Evolutionary conservation across 2,329 filamentous ascomycete genomes (phyloP), one percentile per base, ranked within the genome.

Genomic region (Sclerotinia trifoliorum): DNA sequence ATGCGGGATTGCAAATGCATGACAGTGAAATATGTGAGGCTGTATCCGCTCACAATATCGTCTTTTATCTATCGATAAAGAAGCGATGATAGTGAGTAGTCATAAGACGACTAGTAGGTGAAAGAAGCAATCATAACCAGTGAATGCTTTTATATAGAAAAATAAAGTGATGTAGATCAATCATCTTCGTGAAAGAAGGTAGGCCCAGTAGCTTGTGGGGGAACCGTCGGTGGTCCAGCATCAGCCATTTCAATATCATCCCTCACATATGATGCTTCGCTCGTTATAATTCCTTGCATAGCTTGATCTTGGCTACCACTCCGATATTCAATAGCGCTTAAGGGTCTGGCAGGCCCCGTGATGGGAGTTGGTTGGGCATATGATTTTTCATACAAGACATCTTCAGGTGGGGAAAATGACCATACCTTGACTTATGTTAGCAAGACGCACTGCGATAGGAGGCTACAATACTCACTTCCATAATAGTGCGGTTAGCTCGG

Each of bases 361-460:
- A 68, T 64, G 0, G 70, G 71, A 57, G 70, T 70, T 65, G 73
- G 68, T 54, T 76, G 75, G 77, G 74, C 71, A 62, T 77, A 65
- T 63, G 70, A 75, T 7, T 77, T 74, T 61, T 81, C 79, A 70
- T 80, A 71, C 82, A 83, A 29, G 84, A 81, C 69, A 65, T 92
- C 91, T 69, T 92, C 90, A 0, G 93, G 92, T 19, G 94, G 94
- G 5, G 94, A 93, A 78, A 97, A 97, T 13, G 92, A 94, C 93
- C 93, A 97, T 4, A 97, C 93, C 93, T 96, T 70, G 57, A 55
- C 1, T 65, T 57, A 13, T 51, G 74, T 80, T 78, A 80, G 79
- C 70, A 51, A 68, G 44, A 24, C 21, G 56, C 7, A 21, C 1
- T n/a, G 21, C 63, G 19, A 44, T 19, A 68, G 49, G 49, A 44